Conservation (phyloP, 2,329 filamentous ascomycete genomes). For the Teratosphaeria viscida region DNA sequence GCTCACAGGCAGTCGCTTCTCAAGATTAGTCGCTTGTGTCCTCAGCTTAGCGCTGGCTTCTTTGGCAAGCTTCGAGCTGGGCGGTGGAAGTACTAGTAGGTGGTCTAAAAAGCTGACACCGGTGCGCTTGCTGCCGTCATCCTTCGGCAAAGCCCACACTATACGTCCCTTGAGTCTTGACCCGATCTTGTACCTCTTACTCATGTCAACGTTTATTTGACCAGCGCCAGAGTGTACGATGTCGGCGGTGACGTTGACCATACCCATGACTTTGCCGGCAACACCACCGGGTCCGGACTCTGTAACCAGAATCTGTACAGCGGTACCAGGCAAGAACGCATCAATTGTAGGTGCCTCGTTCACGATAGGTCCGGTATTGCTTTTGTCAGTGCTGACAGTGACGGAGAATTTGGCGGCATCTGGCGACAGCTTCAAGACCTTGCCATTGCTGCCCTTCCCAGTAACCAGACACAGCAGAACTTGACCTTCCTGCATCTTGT, state of each 20-base stretch:
- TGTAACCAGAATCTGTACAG: constrained; percentile 72
- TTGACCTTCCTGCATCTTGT: constrained; percentile 66
- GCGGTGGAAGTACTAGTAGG: constrained; percentile 52
- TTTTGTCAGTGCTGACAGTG: constrained; percentile 4
- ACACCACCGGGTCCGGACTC: constrained; percentile 67
- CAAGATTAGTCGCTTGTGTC: constrained; percentile 15
- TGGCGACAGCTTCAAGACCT: constrained; percentile 76
- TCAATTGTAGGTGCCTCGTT: constrained; percentile 76
- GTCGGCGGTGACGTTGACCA: constrained; percentile 84
- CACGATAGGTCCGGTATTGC: constrained; percentile 32
- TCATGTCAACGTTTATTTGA: constrained; percentile 54
- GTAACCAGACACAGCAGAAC: constrained; percentile 77
- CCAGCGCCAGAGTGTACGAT: constrained; percentile 74
- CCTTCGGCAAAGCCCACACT: constrained; percentile 73
- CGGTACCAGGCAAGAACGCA: constrained; percentile 83
- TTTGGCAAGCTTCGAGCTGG: constrained; percentile 27
- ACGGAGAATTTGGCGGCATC: constrained; percentile 41
- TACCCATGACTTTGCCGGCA: constrained; percentile 80
- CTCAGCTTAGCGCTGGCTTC: constrained; percentile 19
- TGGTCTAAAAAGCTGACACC: constrained; percentile 86
- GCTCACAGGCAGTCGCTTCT: constrained; percentile 56
- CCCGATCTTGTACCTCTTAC: constrained; percentile 70
- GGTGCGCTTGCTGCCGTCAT: constrained; percentile 64
- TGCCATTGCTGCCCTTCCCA: constrained; percentile 63
- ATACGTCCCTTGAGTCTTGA: constrained; percentile 77